phyloP scores from a whole-genome alignment of 169 alveolate genomes.

The Eimeria nieschulzi region DNA sequence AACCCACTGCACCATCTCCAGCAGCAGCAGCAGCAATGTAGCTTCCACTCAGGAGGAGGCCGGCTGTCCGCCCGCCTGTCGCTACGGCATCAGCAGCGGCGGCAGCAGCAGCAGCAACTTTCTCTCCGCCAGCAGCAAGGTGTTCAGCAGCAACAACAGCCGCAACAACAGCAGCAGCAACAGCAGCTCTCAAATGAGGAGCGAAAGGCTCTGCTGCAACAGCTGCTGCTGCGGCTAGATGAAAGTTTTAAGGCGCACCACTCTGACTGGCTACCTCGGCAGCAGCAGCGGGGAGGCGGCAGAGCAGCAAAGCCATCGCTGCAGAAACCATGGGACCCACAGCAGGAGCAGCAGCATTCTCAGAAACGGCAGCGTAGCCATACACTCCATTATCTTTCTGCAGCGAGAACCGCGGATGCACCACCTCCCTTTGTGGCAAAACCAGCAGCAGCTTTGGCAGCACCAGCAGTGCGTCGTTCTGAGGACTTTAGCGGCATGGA shows the following conservation, averaged over 20 bases:
- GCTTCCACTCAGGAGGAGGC: background rate
- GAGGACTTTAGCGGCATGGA: conserved; percentile 14
- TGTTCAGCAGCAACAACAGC: conserved; percentile 34
- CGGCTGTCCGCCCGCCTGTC: conserved; percentile 10
- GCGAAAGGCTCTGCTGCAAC: conserved; percentile 15
- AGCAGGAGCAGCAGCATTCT: background rate
- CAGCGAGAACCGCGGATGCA: too few relatives aligned
- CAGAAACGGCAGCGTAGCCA: background rate
- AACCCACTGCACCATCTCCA: background rate
- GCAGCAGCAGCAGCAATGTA: conserved; percentile 6
- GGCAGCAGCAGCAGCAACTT: background rate
- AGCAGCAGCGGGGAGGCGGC: conserved; percentile 22
- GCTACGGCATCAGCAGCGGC: conserved; percentile 7
- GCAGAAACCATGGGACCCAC: conserved; percentile 12
- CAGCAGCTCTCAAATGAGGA: conserved; percentile 10
- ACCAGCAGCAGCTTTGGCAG: conserved; percentile 34
- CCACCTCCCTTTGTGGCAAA: background rate
- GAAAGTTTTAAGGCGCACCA: conserved; percentile 26
- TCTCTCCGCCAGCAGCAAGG: background rate
- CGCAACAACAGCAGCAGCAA: background rate
- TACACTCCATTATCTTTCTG: too few relatives aligned
- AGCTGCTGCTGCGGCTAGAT: conserved; percentile 22
- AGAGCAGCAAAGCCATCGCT: conserved; percentile 9
- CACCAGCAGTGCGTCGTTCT: conserved; percentile 37
- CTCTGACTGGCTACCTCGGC: background rate